These are phyloP conservation scores for Rhexocercosporidium sp. DNA, from an alignment of 2,329 filamentous ascomycete species.

Conservation along the genomic window DNA sequence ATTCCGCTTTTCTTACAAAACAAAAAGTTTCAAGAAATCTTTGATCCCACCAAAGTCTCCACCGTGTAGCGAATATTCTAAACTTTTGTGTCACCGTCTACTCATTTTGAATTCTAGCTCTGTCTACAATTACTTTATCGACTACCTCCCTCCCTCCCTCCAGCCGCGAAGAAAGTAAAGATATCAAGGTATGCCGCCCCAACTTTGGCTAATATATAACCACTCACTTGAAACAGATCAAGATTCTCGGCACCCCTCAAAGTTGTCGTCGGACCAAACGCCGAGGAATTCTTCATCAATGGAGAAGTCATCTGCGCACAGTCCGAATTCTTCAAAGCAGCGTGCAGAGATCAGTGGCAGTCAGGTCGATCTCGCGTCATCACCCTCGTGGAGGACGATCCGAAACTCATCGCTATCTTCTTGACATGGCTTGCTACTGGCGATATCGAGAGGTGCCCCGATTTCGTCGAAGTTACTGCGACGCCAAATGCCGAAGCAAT, in stretches of 20 bases:
- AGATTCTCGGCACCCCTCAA: neutral
- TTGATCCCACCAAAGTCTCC: too few species aligned
- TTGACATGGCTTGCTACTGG: neutral
- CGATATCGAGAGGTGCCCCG: neutral
- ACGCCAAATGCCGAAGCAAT: neutral
- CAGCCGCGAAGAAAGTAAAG: neutral
- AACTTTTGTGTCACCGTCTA: too few species aligned
- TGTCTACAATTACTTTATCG: too few species aligned
- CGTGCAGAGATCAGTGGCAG: neutral
- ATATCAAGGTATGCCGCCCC: neutral
- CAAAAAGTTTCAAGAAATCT: too few species aligned
- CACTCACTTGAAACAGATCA: neutral
- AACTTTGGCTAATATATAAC: neutral
- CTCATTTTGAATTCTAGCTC: too few species aligned
- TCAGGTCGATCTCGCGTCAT: neutral
- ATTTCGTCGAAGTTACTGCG: neutral
- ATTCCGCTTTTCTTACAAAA: too few species aligned
- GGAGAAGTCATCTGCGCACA: neutral
- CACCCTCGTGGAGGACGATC: neutral
- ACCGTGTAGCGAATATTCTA: too few species aligned
- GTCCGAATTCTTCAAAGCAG: neutral
- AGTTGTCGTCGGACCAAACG: neutral
- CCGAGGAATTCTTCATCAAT: neutral
- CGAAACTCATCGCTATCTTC: neutral
- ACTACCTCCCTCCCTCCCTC: too few species aligned